Base-by-base conservation (phyloP, 2,329 filamentous ascomycete genomes). In the Cladosporium sphaerospermum region DNA sequence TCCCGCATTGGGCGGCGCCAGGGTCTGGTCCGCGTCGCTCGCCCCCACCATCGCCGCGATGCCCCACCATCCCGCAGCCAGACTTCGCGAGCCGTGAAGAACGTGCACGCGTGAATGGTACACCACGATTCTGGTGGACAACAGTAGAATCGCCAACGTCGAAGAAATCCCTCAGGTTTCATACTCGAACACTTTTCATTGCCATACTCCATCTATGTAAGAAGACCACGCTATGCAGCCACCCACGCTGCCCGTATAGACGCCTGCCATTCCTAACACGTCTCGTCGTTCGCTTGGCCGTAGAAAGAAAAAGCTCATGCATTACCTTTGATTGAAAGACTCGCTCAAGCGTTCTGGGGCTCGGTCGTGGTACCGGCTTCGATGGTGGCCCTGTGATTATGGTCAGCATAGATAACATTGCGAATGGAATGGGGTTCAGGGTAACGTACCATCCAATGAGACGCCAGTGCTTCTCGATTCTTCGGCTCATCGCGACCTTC, bases 401-500 rank as follows among this genome's bases (percentile, higher is more conserved):
- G 3, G 13, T 51, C 18, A 51, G 48, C 37, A 36, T 32, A 59
- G 14, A 28, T 43, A 57, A 36, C 23, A 28, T 28, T 28, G 23
- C 23, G 4, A 28, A 28, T 28, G 23, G 5, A 28, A 28, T 7
- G 13, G 14, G 3, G 3, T 59, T 41, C 2, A 36, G 3, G 23
- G 3, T 1, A 36, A 57, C 59, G 40, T 57, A 63, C 89, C 89
- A 95, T 64, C 89, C 89, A 65, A 95, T 95, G 68, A 95, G 79
- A 75, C 90, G 88, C 92, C 92, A 97, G 75, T 96, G 92, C 83
- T 97, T 97, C 75, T 99, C 93, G 67, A 97, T 96, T 84, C 93
- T 88, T 75, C 93, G 82, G 71, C 85, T 90, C 67, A 99, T 79
- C 40, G 93, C 93, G 67, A 99, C 91, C 86, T 99, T 97, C 80